Base-by-base conservation (phyloP, 768 basidiomycete species). In the Cystofilobasidium ferigula region DNA sequence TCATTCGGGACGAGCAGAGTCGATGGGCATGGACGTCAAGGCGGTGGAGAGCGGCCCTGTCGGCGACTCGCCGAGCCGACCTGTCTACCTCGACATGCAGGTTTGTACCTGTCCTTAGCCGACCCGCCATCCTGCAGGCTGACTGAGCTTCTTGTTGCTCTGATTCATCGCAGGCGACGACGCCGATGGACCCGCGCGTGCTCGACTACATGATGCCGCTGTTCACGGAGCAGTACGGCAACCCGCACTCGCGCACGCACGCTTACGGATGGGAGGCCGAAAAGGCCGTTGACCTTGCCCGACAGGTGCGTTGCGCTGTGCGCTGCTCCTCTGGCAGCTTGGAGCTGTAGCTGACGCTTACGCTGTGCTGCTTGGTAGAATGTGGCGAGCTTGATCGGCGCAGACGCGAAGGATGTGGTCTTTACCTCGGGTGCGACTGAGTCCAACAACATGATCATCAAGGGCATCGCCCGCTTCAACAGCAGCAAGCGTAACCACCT, bases 261-360 rank as follows among this genome's bases (percentile, higher is more conserved):
- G 91, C 95, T 0, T 99, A 98, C 76, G 95, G 95, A 4, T 99
- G 95, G 95, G 95, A 99, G 78, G 90, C 94, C 8, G 95, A 99
- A 73, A 81, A 86, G 72, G 95, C 87, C 0, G 89, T 95, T 9
- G 95, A 98, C 74, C 84, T 86, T 69, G 93, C 91, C 3, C 83
- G 95, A 62, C 85, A 88, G 81, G 91, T 85, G 60, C 26, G 73
- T 74, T 18, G 20, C 57, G 12, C 24, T 36, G 32, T 38, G n/a
- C 57, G 14, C 20, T 38, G 24, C 57, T 2, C 7, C 28, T 22
- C 16, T 59, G 35, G 32, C 35, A 59, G 20, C 10, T 35, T 36
- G 22, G 26, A 32, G 22, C 34, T 56, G 28, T 30, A 16, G 14
- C 34, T 56, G 7, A 42, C 16, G 5, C 7, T 42, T 12, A 6